Evolutionary conservation across 768 basidiomycete species (phyloP).

Genomic region (Boletus vermiculosoides): DNA sequence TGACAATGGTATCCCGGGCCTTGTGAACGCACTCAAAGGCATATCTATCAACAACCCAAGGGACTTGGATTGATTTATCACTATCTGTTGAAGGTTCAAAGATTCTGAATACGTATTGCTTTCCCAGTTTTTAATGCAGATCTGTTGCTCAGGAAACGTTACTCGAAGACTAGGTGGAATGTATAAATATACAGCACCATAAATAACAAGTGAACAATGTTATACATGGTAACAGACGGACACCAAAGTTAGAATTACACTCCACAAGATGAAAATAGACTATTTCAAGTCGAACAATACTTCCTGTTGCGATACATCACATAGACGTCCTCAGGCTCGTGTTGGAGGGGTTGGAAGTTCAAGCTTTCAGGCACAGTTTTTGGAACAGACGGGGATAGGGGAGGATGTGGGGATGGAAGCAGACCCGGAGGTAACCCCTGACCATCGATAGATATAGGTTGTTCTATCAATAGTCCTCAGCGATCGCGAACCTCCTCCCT

Average conservation of each 20-base stretch:
- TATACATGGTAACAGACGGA: background rate
- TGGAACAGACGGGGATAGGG: no score
- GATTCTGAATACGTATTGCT: background rate
- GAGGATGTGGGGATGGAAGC: no score
- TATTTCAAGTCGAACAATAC: background rate
- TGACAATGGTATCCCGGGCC: slow-evolving; percentile 6
- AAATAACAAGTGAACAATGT: background rate
- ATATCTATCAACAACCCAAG: slow-evolving; percentile 11
- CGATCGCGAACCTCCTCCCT: no score
- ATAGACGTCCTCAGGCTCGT: no score
- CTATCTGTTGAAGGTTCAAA: background rate
- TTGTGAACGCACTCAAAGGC: slow-evolving; percentile 12
- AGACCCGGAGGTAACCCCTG: no score
- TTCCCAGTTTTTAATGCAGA: background rate
- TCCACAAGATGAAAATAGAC: background rate
- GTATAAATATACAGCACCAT: background rate
- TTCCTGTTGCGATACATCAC: no score
- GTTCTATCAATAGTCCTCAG: no score
- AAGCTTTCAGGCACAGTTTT: no score
- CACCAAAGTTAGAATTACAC: background rate
- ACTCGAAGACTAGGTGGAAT: background rate
- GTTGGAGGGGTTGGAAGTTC: no score
- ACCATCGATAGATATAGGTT: no score
- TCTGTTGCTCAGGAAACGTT: background rate
- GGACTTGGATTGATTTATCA: background rate